Evolutionary conservation across 257 asterid genomes (phyloP).

Genomic region (Nicotiana undulata): DNA sequence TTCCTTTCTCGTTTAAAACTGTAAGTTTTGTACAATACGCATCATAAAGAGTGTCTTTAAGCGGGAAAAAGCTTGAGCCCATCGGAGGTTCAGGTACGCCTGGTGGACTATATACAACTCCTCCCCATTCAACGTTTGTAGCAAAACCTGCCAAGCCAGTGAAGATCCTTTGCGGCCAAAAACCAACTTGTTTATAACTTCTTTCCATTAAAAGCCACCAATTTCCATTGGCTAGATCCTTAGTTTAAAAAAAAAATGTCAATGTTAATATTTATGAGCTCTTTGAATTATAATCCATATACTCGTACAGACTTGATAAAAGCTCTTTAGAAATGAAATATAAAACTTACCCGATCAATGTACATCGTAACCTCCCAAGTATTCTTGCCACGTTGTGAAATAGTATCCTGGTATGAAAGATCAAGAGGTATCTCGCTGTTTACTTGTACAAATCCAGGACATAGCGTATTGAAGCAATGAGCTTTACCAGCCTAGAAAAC

Average conservation of each 20-base stretch:
- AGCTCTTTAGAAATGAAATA: too few species aligned
- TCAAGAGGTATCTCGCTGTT: neutral
- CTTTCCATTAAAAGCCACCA: neutral
- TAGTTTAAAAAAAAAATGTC: neutral
- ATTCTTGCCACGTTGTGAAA: too few species aligned
- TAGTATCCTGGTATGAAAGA: too few species aligned
- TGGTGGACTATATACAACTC: neutral
- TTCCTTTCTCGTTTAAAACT: too few species aligned
- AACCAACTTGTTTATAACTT: neutral
- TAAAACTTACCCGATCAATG: neutral
- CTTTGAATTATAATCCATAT: neutral
- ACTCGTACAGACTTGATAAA: neutral
- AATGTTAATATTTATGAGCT: neutral
- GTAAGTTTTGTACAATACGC: too few species aligned
- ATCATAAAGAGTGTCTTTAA: too few species aligned
- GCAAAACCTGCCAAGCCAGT: neutral
- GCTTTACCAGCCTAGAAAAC: neutral
- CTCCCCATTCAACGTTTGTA: neutral
- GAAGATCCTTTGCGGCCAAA: neutral
- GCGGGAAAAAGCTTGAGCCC: neutral
- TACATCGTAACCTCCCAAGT: neutral
- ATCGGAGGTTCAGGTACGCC: neutral
- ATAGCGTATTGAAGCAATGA: neutral
- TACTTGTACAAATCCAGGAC: neutral
- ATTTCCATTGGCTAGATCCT: neutral